A percentile compares a stretch with the other conserved stretches of the same genome.
Conservation (phyloP, 345 rosid genomes). For the Eucalyptus cladocalyx region DNA sequence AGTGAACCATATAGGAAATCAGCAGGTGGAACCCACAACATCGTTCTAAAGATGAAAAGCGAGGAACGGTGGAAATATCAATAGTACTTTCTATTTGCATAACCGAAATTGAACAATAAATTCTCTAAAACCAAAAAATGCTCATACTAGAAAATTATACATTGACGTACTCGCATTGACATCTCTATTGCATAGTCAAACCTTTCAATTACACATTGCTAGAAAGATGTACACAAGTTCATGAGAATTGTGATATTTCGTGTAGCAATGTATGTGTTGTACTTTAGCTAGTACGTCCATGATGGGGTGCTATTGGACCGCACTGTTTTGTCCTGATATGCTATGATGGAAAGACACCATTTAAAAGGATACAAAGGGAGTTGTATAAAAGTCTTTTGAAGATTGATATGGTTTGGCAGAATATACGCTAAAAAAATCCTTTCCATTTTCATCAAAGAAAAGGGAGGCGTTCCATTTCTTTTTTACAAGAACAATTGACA, state of each 20-base stretch:
- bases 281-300: no score
- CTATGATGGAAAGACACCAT: rapidly evolving
- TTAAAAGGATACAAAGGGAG: rapidly evolving
- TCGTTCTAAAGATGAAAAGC: neutral
- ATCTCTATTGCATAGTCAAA: neutral
- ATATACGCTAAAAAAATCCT: no score
- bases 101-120: neutral
- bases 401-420: no score
- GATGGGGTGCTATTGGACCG: rapidly evolving
- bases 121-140: neutral
- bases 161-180: neutral
- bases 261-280: neutral
- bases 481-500: no score
- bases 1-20: neutral
- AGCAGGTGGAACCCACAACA: neutral
- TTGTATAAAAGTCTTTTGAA: no score
- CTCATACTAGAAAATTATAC: neutral
- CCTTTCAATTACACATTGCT: neutral
- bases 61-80: neutral
- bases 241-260: neutral
- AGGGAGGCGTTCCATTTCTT: no score
- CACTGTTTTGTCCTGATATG: no score
- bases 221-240: neutral
- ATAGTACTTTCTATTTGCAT: neutral
- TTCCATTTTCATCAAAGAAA: no score